Conservation (phyloP, 2,329 filamentous ascomycete genomes). For the Scleromitrula shiraiana region DNA sequence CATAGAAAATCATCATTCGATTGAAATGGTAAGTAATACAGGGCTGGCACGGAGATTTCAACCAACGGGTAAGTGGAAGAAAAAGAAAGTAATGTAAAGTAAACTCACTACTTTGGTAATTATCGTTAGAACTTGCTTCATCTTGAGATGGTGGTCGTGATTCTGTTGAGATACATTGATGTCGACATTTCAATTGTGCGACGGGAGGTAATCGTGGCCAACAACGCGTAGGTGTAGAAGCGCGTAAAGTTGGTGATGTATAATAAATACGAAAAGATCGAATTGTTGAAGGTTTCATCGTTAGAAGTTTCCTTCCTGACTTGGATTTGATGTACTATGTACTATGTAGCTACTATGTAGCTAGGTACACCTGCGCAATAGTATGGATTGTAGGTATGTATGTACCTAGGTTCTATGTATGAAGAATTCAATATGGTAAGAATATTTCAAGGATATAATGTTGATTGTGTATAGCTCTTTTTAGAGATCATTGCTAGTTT, state of each 20-base stretch:
- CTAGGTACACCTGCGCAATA: too few species aligned
- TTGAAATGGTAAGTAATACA: background rate
- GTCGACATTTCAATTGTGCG: background rate
- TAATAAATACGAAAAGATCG: background rate
- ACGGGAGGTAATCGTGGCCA: constrained; percentile 3
- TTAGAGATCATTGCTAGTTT: background rate
- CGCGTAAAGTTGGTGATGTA: background rate
- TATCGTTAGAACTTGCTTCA: background rate
- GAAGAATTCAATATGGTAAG: background rate
- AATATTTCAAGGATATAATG: background rate
- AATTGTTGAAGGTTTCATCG: constrained; percentile 5
- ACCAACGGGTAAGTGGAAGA: too few species aligned
- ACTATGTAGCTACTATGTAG: too few species aligned
- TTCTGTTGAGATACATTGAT: background rate
- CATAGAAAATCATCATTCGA: background rate
- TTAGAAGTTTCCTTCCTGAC: background rate
- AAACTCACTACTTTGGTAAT: background rate
- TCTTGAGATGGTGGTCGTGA: constrained; percentile 1
- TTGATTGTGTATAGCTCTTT: background rate
- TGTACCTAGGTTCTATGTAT: too few species aligned
- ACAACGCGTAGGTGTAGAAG: constrained; percentile 2
- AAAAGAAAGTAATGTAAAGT: background rate
- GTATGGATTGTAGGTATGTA: too few species aligned
- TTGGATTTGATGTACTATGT: background rate
- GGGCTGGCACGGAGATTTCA: background rate